Evolutionary conservation across 495 filamentous ascomycete genomes (phyloP).

Genomic region (Lentithecium fluviatile): DNA sequence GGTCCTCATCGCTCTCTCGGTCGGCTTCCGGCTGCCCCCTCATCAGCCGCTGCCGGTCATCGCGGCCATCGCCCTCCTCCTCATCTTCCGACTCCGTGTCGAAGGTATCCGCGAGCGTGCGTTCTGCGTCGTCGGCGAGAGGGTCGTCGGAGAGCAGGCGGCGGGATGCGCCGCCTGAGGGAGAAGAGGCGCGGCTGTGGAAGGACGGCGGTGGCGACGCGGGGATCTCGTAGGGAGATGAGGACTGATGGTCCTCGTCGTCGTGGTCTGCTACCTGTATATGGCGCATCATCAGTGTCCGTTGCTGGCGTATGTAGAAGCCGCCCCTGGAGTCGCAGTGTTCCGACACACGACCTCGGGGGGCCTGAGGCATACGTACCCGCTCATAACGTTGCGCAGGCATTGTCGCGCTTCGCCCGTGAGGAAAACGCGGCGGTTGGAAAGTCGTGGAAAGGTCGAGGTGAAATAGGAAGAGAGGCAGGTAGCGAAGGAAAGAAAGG

Average conservation of each 20-base stretch:
- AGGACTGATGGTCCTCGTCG: constrained; percentile 45
- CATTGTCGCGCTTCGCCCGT: constrained; percentile 50
- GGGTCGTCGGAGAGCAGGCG: constrained; percentile 54
- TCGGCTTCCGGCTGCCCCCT: constrained; percentile 58
- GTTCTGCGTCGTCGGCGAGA: constrained; percentile 59
- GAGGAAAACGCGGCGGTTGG: background rate
- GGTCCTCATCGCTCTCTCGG: constrained; percentile 42
- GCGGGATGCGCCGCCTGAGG: constrained; percentile 48
- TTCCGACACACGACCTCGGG: constrained; percentile 2
- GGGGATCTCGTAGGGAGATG: constrained; percentile 54
- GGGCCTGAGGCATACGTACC: constrained; percentile 52
- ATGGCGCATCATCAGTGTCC: constrained; percentile 15
- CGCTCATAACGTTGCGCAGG: constrained; percentile 84
- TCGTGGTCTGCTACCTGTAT: constrained; percentile 47
- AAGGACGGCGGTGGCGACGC: constrained; percentile 93
- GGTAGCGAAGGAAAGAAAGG: constrained; percentile 1
- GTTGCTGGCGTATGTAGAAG: background rate
- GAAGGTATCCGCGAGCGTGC: constrained; percentile 86
- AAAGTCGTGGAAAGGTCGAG: constrained; percentile 21
- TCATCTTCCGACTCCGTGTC: constrained; percentile 49
- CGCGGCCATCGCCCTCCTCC: constrained; percentile 62
- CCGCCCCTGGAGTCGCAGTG: background rate
- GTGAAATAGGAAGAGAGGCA: constrained; percentile 22
- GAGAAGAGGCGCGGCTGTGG: constrained; percentile 77
- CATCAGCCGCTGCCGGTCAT: constrained; percentile 84